Percentiles rank a stretch among this genome's conserved stretches.
phyloP scores from a whole-genome alignment of 768 basidiomycete species.

The Hygrophorus russula region DNA sequence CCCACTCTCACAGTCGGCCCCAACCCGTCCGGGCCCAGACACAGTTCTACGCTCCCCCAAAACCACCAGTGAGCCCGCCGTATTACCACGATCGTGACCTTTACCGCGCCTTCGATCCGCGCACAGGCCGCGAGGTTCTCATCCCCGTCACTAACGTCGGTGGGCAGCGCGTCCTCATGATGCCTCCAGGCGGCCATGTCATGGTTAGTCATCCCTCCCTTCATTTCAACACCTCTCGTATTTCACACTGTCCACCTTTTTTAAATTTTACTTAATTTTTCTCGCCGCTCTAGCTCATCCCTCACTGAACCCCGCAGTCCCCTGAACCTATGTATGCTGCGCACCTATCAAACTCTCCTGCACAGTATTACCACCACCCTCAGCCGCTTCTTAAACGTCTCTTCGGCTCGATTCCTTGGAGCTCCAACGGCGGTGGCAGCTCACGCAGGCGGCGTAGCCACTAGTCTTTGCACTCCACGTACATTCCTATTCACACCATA shows the following conservation, averaged over 20 bases:
- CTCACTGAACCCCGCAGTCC: too few relatives aligned
- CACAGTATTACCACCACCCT: background rate
- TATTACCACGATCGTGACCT: background rate
- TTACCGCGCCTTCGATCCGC: constrained; percentile 2
- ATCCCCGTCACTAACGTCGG: background rate
- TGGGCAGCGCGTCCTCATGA: too few relatives aligned
- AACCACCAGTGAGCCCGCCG: background rate
- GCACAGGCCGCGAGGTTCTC: background rate
- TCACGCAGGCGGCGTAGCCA: background rate
- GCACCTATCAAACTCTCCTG: background rate
- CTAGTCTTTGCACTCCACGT: background rate
- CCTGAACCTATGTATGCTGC: background rate
- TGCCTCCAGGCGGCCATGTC: too few relatives aligned
- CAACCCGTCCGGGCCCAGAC: background rate
- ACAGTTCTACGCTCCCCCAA: background rate
- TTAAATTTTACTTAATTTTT: too few relatives aligned
- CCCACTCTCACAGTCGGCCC: background rate
- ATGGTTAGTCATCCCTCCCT: too few relatives aligned
- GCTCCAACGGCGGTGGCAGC: background rate
- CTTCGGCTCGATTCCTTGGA: background rate
- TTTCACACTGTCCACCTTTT: too few relatives aligned
- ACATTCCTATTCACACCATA: too few relatives aligned
- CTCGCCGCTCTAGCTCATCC: too few relatives aligned
- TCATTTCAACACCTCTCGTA: too few relatives aligned
- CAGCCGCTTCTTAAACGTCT: constrained; percentile 4